Evolutionary conservation across 352 stramenopile species (phyloP), one percentile per base, ranked within the genome.

Genomic region (Lagenidium sp.): DNA sequence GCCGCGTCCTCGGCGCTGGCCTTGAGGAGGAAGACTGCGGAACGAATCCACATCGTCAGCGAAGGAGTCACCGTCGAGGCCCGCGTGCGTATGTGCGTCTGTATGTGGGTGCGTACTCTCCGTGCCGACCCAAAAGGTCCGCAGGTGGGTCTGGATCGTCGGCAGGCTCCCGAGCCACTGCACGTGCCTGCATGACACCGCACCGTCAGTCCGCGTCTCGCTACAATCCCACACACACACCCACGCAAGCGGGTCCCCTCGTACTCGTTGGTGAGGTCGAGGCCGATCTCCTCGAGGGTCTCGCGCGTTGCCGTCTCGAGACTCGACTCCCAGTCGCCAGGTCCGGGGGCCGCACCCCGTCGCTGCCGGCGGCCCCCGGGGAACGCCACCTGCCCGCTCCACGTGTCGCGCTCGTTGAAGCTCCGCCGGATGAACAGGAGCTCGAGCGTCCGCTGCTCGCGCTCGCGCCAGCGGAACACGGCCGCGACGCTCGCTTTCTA

Each of bases 361-460:
- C 83, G 77, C 59, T 89, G 68, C 5, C 74, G 64, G 6, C 63
- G 72, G 18, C 81, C 81, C 15, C 81, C 78, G 1, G 80, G 81
- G 45, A 93, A 90, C 15, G 81, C 81, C 13, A 93, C 57, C 37
- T 93, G 81, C 1, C 81, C 78, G 36, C 81, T 93, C 81, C 81
- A 93, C 26, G 66, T 65, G 52, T 93, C 81, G 25, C 67, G 62
- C 30, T 82, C 60, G 41, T 88, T 93, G 43, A 87, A 55, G 16
- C 63, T 68, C 20, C 81, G 77, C 6, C 77, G 70, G 43, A 93
- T 79, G 31, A 90, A 78, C 19, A 93, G 59, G 40, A 93, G 44
- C 46, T 93, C 67, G 0, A 93, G 58, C 39, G 72, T 77, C 11
- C 31, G 55, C 31, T 80, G 62, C 50, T 83, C 62, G 34, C 67